Percentiles rank a stretch among this genome's conserved stretches.
These are phyloP conservation scores for Candida qinlingensis DNA, from an alignment of 805 yeast genomes.

Conservation along the genomic window DNA sequence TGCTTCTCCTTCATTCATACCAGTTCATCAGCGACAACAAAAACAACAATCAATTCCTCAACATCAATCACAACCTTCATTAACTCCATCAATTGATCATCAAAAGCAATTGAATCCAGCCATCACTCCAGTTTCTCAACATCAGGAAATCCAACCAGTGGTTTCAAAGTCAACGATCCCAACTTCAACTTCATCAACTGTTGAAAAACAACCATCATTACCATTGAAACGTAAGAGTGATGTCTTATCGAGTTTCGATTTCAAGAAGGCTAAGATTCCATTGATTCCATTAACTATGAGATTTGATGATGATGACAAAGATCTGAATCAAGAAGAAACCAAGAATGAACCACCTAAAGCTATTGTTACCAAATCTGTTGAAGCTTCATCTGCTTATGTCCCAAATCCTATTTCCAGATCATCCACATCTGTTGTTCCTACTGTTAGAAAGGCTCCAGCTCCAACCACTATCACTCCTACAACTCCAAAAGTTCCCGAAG, in stretches of 20 bases:
- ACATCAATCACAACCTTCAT: too few species aligned
- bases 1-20: neutral
- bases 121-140: neutral
- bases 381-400: neutral
- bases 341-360: neutral
- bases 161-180: neutral
- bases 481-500: neutral
- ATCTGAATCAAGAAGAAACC: neutral
- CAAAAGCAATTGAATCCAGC: too few species aligned
- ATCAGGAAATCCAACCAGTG: neutral
- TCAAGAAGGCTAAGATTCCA: conserved; percentile 24
- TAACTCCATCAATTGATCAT: too few species aligned
- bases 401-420: neutral
- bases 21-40: neutral
- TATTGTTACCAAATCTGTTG: neutral
- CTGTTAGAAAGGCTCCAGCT: neutral
- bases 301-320: conserved; percentile 2
- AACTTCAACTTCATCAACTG: too few species aligned
- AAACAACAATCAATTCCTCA: neutral
- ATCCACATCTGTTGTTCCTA: neutral
- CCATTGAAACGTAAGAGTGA: conserved; percentile 21
- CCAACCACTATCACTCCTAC: neutral
- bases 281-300: conserved; percentile 17
- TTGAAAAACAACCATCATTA: neutral
- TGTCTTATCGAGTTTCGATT: conserved; percentile 17